Evolutionary conservation across 1,139 yeast genomes (phyloP).

Genomic region (Nakaseomyces nivariensis): DNA sequence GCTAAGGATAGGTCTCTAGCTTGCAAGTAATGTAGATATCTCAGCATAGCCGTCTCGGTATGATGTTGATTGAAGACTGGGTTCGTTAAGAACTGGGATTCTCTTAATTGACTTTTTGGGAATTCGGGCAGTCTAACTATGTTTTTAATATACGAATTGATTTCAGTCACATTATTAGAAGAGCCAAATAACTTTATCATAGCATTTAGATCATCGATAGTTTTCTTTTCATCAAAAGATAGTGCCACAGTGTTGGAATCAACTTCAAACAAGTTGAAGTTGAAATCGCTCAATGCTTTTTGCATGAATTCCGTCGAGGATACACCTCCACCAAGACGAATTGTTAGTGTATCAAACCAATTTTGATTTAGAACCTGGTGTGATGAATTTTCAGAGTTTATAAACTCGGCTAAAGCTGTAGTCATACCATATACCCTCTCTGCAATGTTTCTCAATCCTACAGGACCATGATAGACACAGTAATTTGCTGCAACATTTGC

Average conservation of each 20-base stretch:
- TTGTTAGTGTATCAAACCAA: constrained; percentile 85
- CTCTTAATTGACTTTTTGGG: constrained; percentile 48
- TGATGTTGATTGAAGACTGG: constrained; percentile 81
- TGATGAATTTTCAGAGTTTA: constrained; percentile 37
- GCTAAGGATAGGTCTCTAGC: constrained; percentile 86
- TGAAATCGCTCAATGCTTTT: constrained; percentile 49
- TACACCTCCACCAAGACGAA: constrained; percentile 40
- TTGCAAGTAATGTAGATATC: constrained; percentile 81
- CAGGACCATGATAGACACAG: constrained; percentile 93
- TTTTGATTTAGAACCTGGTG: constrained; percentile 47
- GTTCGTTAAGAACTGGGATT: constrained; percentile 55
- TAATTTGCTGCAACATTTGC: constrained; percentile 95
- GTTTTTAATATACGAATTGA: constrained; percentile 9
- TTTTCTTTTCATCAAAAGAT: constrained; percentile 80
- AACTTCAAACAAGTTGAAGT: constrained; percentile 69
- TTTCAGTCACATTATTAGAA: background rate
- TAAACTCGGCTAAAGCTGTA: constrained; percentile 53
- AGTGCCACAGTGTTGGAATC: constrained; percentile 55
- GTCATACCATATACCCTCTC: constrained; percentile 69
- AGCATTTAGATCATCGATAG: constrained; percentile 47
- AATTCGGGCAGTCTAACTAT: constrained; percentile 31
- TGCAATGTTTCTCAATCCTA: constrained; percentile 78
- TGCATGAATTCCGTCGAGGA: constrained; percentile 47
- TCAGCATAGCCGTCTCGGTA: constrained; percentile 87
- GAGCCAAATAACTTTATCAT: constrained; percentile 53